A percentile compares a stretch with the other conserved stretches of the same genome.
These are phyloP conservation scores for Leptographium wingfieldii DNA, from an alignment of 2,329 filamentous ascomycete species.

Conservation along the genomic window DNA sequence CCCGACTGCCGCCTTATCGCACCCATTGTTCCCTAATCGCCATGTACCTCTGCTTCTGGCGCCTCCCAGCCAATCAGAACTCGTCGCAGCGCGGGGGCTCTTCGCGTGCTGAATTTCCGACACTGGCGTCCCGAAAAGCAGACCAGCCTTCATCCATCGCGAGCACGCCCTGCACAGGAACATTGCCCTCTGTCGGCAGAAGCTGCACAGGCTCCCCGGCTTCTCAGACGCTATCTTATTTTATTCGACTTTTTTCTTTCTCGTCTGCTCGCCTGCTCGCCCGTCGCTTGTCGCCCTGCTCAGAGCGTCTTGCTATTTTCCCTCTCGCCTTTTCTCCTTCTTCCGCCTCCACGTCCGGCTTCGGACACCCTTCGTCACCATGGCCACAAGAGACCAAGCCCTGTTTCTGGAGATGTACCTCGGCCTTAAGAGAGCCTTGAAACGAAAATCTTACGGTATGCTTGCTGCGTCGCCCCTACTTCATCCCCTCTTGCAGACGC, in stretches of 20 bases:
- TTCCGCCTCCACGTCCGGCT: neutral
- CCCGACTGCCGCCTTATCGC: neutral
- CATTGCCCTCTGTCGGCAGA: neutral
- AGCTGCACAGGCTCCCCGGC: neutral
- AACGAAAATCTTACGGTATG: constrained; percentile 14
- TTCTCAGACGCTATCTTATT: neutral
- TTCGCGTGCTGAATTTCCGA: neutral
- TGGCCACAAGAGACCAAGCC: constrained; percentile 13
- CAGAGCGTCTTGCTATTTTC: too few relatives aligned
- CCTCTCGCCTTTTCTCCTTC: neutral
- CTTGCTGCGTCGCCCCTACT: neutral
- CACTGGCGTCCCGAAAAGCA: neutral
- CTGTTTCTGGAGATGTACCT: constrained; percentile 12
- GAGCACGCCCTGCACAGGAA: too few relatives aligned
- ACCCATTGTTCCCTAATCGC: neutral
- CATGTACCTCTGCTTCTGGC: neutral
- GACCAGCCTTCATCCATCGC: neutral
- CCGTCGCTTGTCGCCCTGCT: too few relatives aligned
- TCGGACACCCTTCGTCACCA: neutral
- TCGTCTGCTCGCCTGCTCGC: too few relatives aligned
- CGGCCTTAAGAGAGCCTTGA: constrained; percentile 13
- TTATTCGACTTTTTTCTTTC: neutral
- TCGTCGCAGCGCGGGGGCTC: constrained; percentile 2
- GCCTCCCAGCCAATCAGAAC: constrained; percentile 1
- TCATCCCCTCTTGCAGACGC: neutral